Base-by-base conservation (phyloP, 2,329 filamentous ascomycete species). In the Triangularia setosa region DNA sequence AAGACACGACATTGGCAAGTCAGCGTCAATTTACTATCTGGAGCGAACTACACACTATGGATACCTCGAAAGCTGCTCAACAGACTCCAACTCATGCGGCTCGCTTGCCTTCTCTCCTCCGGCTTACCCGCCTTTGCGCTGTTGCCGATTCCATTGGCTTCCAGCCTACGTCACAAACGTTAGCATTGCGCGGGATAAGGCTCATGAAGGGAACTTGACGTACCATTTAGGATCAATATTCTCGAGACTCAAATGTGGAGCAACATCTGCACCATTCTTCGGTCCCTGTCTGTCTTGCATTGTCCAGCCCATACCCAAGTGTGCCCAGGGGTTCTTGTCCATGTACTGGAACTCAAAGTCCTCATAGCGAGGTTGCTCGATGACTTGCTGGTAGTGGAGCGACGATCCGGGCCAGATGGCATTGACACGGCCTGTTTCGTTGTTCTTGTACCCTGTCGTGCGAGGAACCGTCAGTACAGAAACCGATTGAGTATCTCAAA, bases 321-420 rank as follows among this genome's bases (percentile, higher is more conserved):
- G 54, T 12, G 54, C 23, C 54, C 54, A 57, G 23, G 24, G n/a
- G 24, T 57, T 57, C 54, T 57, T 57, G 54, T 57, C 54, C 16
- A 57, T 28, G 48, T 71, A 70, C 9, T 61, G 58, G 64, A 75
- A 65, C 21, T 72, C 66, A 40, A 67, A 79, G 67, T 79, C 76
- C 62, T 78, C 75, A 69, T 72, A 76, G 6, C 76, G 69, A 14
- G 74, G 73, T 16, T 70, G 60, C 56, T 69, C 67, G 0, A 71
- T 65, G 2, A 71, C 67, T 48, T 73, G 68, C 0, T 73, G 40
- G 63, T 71, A 69, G 54, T 74, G 73, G 1, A 68, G 60, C 6
- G 65, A 59, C 24, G 70, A 72, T 30, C 71, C 72, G 6, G 68
- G 66, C 69, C 72, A 72, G n/a, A 73, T 24, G 3, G 72, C 73